Evolutionary conservation across 179 eudicot species (phyloP).

Genomic region (Actinidia polygama): DNA sequence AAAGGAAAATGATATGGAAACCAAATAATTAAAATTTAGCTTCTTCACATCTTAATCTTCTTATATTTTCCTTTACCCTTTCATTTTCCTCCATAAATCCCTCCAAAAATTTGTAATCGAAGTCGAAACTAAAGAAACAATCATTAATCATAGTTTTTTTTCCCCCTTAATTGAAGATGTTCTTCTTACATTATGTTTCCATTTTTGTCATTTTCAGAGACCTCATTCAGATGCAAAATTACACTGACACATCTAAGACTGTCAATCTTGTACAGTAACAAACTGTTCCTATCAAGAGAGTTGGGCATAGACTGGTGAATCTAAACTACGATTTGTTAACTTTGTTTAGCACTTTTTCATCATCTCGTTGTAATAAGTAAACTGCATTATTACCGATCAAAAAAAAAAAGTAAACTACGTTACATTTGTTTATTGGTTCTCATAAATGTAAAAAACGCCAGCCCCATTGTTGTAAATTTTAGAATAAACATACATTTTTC

Average conservation of each 20-base stretch:
- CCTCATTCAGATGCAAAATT: slow-evolving; percentile 72
- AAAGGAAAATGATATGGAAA: too few relatives aligned
- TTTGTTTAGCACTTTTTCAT: not conserved
- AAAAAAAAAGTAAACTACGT: not conserved
- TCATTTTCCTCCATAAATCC: too few relatives aligned
- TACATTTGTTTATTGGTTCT: not conserved
- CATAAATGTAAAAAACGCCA: not conserved
- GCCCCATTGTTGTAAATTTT: not conserved
- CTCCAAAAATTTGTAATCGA: too few relatives aligned
- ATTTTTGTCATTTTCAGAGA: slow-evolving; percentile 43
- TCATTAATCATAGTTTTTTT: not conserved
- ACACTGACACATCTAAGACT: slow-evolving; percentile 53
- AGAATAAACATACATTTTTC: not conserved
- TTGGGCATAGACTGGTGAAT: slow-evolving; percentile 86
- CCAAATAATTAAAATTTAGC: too few relatives aligned
- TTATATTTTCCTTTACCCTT: too few relatives aligned
- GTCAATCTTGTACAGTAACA: slow-evolving; percentile 66
- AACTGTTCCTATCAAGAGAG: slow-evolving; percentile 61
- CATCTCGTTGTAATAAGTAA: not conserved
- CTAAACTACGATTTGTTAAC: not conserved
- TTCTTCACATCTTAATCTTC: too few relatives aligned
- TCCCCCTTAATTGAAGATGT: not conserved
- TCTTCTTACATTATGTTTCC: not conserved
- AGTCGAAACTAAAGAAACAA: not conserved
- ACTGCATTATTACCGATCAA: too few relatives aligned